phyloP scores from a whole-genome alignment of 768 basidiomycete genomes.

The Mycena pura region DNA sequence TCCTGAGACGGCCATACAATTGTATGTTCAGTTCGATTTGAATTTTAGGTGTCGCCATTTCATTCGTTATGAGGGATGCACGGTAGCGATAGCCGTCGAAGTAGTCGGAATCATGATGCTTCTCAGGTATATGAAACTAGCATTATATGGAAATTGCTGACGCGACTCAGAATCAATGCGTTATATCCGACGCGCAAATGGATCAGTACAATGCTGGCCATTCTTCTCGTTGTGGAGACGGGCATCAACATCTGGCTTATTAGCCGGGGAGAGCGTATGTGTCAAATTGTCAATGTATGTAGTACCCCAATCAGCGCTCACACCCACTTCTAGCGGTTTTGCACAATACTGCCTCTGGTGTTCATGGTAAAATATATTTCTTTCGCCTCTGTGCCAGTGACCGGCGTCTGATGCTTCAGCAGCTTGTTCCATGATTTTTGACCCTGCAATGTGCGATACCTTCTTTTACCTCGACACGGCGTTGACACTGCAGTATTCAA shows the following conservation, averaged over 20 bases:
- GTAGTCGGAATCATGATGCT: constrained; percentile 50
- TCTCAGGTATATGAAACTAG: constrained; percentile 35
- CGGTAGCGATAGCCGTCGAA: constrained; percentile 49
- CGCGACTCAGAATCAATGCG: constrained; percentile 34
- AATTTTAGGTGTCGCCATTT: constrained; percentile 36
- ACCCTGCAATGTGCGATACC: constrained; percentile 28
- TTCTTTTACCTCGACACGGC: not conserved
- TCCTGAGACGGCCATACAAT: not conserved
- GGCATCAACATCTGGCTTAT: constrained; percentile 42
- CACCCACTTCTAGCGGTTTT: constrained; percentile 5
- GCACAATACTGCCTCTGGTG: constrained; percentile 18
- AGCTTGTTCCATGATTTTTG: constrained; percentile 50
- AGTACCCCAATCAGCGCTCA: not conserved
- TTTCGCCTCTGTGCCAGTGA: not conserved
- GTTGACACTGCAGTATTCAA: not conserved
- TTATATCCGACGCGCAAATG: constrained; percentile 31
- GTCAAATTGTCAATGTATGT: not conserved
- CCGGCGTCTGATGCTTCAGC: not conserved
- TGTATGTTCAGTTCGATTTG: not conserved
- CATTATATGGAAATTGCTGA: not conserved
- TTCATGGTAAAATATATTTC: constrained; percentile 15
- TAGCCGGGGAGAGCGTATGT: constrained; percentile 38
- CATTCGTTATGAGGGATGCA: constrained; percentile 43
- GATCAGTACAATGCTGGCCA: constrained; percentile 31
- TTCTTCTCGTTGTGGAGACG: constrained; percentile 34